Evolutionary conservation across 345 rosid species (phyloP).

Genomic region (Dovyalis caffra): DNA sequence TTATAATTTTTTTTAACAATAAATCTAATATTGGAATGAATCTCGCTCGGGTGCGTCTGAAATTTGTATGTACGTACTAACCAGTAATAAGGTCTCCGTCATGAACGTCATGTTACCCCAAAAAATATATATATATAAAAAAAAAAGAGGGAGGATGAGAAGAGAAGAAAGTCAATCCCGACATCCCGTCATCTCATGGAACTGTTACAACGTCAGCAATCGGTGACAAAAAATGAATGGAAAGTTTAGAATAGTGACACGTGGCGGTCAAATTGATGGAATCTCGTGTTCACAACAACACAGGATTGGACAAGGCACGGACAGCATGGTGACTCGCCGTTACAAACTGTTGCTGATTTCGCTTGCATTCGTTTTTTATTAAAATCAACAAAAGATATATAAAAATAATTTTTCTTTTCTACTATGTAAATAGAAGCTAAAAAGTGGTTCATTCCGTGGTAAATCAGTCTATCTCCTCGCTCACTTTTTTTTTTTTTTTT

Average conservation of each 20-base stretch:
- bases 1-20: no score
- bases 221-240: not conserved
- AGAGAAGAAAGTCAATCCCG: no score
- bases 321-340: constrained; percentile 57
- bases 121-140: not conserved
- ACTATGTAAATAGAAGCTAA: not conserved
- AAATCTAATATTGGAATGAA: no score
- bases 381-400: no score
- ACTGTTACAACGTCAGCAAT: constrained; percentile 25
- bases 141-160: not conserved
- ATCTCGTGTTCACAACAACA: constrained; percentile 45
- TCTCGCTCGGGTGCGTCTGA: no score
- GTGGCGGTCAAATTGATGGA: constrained; percentile 28
- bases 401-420: not conserved
- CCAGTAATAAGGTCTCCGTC: no score
- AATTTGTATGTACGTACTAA: no score
- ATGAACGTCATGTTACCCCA: no score
- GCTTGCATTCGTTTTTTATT: not conserved
- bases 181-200: no score
- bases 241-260: constrained; percentile 14
- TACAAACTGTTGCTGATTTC: constrained; percentile 30
- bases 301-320: constrained; percentile 49
- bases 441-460: not conserved
- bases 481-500: not conserved
- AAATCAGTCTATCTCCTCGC: not conserved